Base-by-base conservation (phyloP, 2,329 filamentous ascomycete genomes). In the Aspergillus ibericus region DNA sequence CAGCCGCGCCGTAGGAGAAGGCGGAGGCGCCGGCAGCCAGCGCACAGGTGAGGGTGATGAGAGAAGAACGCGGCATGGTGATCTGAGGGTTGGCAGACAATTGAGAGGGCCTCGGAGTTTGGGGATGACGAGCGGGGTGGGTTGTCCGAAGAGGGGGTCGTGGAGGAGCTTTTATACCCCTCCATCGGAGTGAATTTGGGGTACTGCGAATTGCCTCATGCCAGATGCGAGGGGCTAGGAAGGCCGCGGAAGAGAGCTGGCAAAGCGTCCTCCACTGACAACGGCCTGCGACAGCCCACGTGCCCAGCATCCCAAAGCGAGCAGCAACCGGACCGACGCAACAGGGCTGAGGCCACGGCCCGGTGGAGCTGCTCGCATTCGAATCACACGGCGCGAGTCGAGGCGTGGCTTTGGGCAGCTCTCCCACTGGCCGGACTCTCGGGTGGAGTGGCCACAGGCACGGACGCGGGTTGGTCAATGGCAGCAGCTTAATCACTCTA, bases 241-340 rank as follows among this genome's bases (percentile, higher is more conserved):
- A 25, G 6, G 27, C 20, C 20, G 36, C 6, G 10, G 13, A 42
- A 42, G 51, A 40, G n/a, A 8, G 38, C 16, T 25, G 6, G 16
- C 8, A 10, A 16, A 20, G 12, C 18, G 18, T 42, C 38, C 20
- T 13, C 51, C 51, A 53, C 25, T 53, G 16, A 44, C 27, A 34
- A n/a, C n/a, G 5, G 5, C 35, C n/a, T n/a, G 5, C 2, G 16
- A n/a, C 9, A 42, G 51, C 36, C 36, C 36, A 53, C 51, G 51
- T 53, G 51, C 51, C 18, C 36, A 18, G 10, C 34, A 44, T 53
- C 51, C 51, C 36, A 53, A 53, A 25, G 38, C 27, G 50, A 53
- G 34, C 4, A 36, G 49, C 10, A 15, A 10, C 3, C 15, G 15
- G 13, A n/a, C 4, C 2, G 48, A 22, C 2, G 32, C 20, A 36